Conservation (phyloP, 164 flowering plant species). For the Stephania yunnanensis region DNA sequence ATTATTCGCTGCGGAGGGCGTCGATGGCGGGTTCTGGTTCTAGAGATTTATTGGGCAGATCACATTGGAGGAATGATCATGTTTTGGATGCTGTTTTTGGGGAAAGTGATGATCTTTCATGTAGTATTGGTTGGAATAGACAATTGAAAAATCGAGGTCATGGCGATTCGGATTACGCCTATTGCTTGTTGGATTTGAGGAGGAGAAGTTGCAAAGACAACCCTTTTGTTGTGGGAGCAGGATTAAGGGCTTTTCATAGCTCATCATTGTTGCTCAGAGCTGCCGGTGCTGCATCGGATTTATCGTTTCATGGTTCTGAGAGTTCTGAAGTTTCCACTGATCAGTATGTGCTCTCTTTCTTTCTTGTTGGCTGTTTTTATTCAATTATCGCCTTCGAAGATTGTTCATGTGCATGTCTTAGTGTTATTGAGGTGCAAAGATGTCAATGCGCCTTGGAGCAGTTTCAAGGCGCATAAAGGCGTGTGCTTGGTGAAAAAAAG, state of each 20-base stretch:
- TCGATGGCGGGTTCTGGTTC: constrained; percentile 36
- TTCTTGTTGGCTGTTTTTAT: neutral
- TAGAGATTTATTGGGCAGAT: constrained; percentile 34
- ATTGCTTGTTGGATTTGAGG: constrained; percentile 26
- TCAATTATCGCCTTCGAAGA: neutral
- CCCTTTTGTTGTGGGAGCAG: constrained; percentile 5
- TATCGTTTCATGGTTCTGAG: constrained; percentile 43
- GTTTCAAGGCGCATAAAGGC: no score
- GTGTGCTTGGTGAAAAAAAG: no score
- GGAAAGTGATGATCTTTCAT: constrained; percentile 37
- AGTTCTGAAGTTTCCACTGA: constrained; percentile 33
- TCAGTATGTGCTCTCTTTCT: constrained; percentile 35
- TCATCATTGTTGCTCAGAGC: constrained; percentile 27
- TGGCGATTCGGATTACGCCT: constrained; percentile 29
- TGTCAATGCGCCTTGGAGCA: no score
- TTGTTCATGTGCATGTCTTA: no score
- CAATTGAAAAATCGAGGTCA: constrained; percentile 26
- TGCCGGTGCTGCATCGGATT: constrained; percentile 54
- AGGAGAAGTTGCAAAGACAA: constrained; percentile 21
- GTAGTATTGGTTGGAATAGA: constrained; percentile 28
- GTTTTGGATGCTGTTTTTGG: constrained; percentile 16
- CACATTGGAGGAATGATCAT: constrained; percentile 30
- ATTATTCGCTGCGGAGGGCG: constrained; percentile 18
- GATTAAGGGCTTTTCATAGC: constrained; percentile 23
- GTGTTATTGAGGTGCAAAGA: no score